These are phyloP conservation scores for Botrytis sinoallii DNA, from an alignment of 2,329 filamentous ascomycete genomes.

Conservation along the genomic window DNA sequence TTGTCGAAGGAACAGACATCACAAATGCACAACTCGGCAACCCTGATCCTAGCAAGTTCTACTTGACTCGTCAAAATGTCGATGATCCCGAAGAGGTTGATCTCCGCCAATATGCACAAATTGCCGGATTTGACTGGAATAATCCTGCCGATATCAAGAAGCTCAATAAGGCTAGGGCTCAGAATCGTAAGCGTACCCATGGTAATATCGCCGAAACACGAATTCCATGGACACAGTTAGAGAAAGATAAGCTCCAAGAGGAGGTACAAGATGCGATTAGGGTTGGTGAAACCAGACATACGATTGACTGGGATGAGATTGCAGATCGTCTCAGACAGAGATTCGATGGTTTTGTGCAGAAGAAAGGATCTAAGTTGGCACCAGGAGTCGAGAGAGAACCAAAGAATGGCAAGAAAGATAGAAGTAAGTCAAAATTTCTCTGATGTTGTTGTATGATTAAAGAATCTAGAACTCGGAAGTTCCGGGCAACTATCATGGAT, in stretches of 20 bases:
- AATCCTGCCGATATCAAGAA: not conserved
- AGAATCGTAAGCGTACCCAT: not conserved
- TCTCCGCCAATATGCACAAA: not conserved
- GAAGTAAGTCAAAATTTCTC: not conserved
- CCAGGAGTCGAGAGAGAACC: not conserved
- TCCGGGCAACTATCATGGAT: not conserved
- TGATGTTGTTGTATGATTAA: not conserved
- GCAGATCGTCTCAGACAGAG: not conserved
- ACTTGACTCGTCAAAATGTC: not conserved
- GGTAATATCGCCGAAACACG: conserved; percentile 5
- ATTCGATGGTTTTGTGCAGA: not conserved
- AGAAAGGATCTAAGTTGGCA: conserved; percentile 7
- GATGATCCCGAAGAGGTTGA: not conserved
- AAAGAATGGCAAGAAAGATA: not conserved
- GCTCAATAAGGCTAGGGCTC: conserved; percentile 1
- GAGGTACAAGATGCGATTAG: conserved; percentile 6
- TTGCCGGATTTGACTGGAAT: conserved; percentile 11
- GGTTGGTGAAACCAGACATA: not conserved
- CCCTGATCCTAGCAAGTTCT: conserved; percentile 11
- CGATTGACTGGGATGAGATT: conserved; percentile 5
- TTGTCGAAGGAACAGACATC: conserved; percentile 6
- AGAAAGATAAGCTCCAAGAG: not conserved
- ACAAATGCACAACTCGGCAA: not conserved
- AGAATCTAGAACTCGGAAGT: not conserved
- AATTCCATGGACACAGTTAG: conserved; percentile 9